Percentiles rank a stretch among this genome's conserved stretches.
Conservation (phyloP, 1,284 basidiomycete genomes). For the Boletus sp. region DNA sequence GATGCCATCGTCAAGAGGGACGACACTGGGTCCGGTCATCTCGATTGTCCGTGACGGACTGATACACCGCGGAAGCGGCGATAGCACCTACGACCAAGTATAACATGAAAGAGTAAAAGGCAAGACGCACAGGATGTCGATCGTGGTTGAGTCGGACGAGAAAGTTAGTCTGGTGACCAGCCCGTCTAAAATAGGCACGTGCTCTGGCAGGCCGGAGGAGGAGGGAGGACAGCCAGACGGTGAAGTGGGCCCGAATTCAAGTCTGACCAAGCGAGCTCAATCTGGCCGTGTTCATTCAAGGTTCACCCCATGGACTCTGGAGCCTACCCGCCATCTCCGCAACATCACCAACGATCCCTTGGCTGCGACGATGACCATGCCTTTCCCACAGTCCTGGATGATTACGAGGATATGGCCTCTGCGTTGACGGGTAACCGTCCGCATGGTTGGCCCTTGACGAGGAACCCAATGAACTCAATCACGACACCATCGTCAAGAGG, state of each 20-base stretch:
- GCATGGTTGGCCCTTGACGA: too few species aligned
- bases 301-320: not conserved
- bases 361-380: constrained; percentile 5
- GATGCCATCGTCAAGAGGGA: too few species aligned
- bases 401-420: constrained; percentile 2
- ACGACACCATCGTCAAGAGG: too few species aligned
- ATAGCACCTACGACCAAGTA: constrained; percentile 10
- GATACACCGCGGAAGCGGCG: not conserved
- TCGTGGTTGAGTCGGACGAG: not conserved
- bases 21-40: too few species aligned
- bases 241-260: not conserved
- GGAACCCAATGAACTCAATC: constrained; percentile 48
- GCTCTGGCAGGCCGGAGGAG: too few species aligned
- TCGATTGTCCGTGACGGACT: constrained; percentile 15
- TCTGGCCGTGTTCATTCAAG: not conserved
- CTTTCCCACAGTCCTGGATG: constrained; percentile 23
- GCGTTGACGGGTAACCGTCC: too few species aligned
- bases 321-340: constrained; percentile 3
- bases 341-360: constrained; percentile 16
- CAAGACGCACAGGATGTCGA: not conserved
- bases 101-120: constrained; percentile 6
- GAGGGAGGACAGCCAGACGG: not conserved
- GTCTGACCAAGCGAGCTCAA: not conserved
- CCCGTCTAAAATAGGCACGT: too few species aligned
- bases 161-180: too few species aligned